These are phyloP conservation scores for Theobroma cacao DNA, from an alignment of 345 rosid species.

Conservation along the genomic window DNA sequence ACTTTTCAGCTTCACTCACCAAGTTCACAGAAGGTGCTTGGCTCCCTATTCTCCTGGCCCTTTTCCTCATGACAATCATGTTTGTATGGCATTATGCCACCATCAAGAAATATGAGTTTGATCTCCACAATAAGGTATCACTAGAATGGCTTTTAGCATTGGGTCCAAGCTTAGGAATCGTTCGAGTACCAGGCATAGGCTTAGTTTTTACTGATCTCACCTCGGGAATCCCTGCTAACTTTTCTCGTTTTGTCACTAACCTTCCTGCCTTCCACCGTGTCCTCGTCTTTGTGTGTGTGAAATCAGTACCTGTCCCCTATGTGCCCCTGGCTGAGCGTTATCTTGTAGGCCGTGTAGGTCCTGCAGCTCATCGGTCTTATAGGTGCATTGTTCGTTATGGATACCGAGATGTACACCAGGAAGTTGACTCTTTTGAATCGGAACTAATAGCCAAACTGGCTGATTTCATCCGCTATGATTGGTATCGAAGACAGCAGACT, in stretches of 20 bases:
- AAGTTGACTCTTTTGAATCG: conserved; percentile 79
- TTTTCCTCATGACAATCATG: conserved; percentile 84
- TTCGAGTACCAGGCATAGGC: conserved; percentile 94
- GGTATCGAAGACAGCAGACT: conserved; percentile 41
- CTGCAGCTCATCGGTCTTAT: conserved; percentile 76
- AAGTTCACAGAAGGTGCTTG: conserved; percentile 98
- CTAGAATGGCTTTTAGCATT: conserved; percentile 95
- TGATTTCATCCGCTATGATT: conserved; percentile 73
- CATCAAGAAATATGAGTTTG: conserved; percentile 86
- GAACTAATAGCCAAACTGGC: conserved; percentile 67
- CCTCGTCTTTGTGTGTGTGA: conserved; percentile 87
- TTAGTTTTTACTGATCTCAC: conserved; percentile 91
- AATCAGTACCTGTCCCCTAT: conserved; percentile 89
- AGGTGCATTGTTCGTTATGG: conserved; percentile 92
- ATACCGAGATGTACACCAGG: conserved; percentile 95
- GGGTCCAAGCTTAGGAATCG: conserved; percentile 88
- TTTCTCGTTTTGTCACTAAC: conserved; percentile 97
- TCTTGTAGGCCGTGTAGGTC: conserved; percentile 95
- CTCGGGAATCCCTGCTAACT: conserved; percentile 94
- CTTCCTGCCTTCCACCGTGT: conserved; percentile 96
- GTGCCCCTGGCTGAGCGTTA: conserved; percentile 91
- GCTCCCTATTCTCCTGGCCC: conserved; percentile 97
- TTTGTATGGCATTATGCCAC: conserved; percentile 97
- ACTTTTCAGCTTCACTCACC: conserved; percentile 97
- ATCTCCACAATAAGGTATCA: conserved; percentile 95